Base-by-base conservation (phyloP, 768 basidiomycete genomes). In the Ramaria sp. region DNA sequence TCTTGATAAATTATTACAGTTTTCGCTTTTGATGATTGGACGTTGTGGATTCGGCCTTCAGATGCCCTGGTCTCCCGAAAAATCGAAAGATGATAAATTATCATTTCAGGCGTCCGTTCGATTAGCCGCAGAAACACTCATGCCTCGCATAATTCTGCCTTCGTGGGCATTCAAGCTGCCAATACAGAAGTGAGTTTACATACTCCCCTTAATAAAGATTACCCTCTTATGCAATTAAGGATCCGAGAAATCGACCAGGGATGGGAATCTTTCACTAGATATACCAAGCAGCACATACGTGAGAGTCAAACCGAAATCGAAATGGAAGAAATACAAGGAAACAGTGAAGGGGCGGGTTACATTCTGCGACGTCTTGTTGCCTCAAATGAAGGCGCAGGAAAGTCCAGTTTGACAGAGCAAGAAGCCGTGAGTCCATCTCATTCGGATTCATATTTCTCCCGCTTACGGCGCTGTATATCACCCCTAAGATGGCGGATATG, bases 401-500 rank as follows among this genome's bases (percentile, higher is more conserved):
- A 62, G 50, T 45, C 41, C 19, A 33, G 31, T 6, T 47, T 62
- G 9, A 48, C 45, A 12, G 60, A 62, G 27, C 31, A 51, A 19
- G 61, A 62, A 52, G 22, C 51, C 17, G 61, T 61, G 17, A 47
- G 60, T 61, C 20, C 22, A 42, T 24, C 47, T n/a, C 24, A 27
- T 27, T 59, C 3, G 10, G 47, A 22, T 15, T 22, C 39, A 12
- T 12, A 30, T 19, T 20, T n/a, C 46, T 53, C 27, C 31, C 20
- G 11, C 33, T 45, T 24, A 47, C 19, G 13, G 24, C 17, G 39
- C 34, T 37, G 27, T 5, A 27, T 27, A 5, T 10, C 34, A 37
- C 2, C 34, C 13, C 9, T 37, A n/a, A 62, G 58, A 56, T 62
- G 37, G 59, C 62, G 15, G 62, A 63, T 38, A 57, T 54, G n/a